Percentiles rank a stretch among this genome's conserved stretches.
phyloP scores from a whole-genome alignment of 352 stramenopile genomes.

The Globisporangium carolinianum region DNA sequence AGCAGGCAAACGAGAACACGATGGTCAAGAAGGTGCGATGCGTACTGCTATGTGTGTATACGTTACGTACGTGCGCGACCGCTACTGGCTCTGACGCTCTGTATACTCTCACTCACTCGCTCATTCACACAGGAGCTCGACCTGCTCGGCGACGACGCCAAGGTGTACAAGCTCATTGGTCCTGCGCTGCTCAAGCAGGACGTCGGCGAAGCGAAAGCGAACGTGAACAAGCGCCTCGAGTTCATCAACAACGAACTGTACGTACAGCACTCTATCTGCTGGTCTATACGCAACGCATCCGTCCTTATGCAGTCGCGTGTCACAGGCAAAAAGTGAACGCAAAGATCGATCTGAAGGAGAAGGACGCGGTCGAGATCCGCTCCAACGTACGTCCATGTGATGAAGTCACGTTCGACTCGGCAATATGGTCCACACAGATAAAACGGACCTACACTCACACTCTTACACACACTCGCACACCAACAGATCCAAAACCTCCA shows the following conservation, averaged over 20 bases:
- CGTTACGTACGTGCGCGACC: too few species aligned
- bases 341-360: conserved; percentile 88
- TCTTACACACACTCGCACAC: not conserved
- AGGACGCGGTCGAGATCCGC: conserved; percentile 84
- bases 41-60: not conserved
- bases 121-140: conserved; percentile 53
- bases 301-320: not conserved
- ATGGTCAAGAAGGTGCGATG: conserved; percentile 88
- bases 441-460: not conserved
- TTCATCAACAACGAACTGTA: conserved; percentile 94
- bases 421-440: not conserved
- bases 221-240: conserved; percentile 93
- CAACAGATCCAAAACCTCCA: conserved; percentile 82
- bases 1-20: conserved; percentile 94
- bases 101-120: not conserved
- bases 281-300: not conserved
- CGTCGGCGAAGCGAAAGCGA: conserved; percentile 90
- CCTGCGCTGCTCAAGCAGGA: conserved; percentile 95
- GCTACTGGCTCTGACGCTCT: too few species aligned
- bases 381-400: conserved; percentile 46
- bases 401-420: not conserved
- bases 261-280: not conserved
- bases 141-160: conserved; percentile 78
- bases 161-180: conserved; percentile 94
- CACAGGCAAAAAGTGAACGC: conserved; percentile 77